These are phyloP conservation scores for Ceratocystis variospora DNA, from an alignment of 2,329 filamentous ascomycete genomes.

Conservation along the genomic window DNA sequence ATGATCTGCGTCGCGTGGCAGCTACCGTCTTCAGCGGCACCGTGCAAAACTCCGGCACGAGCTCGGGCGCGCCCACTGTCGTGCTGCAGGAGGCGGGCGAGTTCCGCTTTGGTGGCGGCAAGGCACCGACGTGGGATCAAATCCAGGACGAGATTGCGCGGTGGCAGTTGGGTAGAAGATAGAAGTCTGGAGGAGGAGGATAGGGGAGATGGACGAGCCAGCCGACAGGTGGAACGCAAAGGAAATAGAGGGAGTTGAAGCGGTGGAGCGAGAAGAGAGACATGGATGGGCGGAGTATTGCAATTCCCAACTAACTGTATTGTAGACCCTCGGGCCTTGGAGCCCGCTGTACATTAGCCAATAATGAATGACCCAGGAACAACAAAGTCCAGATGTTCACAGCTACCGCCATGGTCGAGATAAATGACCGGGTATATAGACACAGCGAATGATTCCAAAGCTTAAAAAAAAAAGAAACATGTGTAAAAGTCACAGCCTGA, in stretches of 20 bases:
- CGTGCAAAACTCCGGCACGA: conserved; percentile 59
- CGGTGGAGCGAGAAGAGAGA: background rate
- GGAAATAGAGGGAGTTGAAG: background rate
- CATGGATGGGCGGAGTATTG: background rate
- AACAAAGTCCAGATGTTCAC: background rate
- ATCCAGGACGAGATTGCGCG: conserved; percentile 74
- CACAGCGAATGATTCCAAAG: background rate
- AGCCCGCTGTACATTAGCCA: conserved; percentile 17
- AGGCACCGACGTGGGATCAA: conserved; percentile 67
- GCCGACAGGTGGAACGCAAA: background rate
- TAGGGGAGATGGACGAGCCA: background rate
- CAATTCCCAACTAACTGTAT: background rate
- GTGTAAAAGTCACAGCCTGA: too few relatives aligned
- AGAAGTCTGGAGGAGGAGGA: background rate
- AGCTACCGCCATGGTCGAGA: background rate
- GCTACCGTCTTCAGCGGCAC: conserved; percentile 61
- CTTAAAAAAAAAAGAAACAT: background rate
- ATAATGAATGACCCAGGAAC: conserved; percentile 7
- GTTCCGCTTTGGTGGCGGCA: conserved; percentile 33
- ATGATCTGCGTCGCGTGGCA: conserved; percentile 73
- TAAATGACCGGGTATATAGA: background rate
- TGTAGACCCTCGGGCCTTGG: conserved; percentile 5
- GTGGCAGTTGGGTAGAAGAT: conserved; percentile 49
- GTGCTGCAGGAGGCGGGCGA: conserved; percentile 84
- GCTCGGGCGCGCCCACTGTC: conserved; percentile 82